Conservation (phyloP, 1,284 basidiomycete genomes). For the Ganoderma resinaceum region DNA sequence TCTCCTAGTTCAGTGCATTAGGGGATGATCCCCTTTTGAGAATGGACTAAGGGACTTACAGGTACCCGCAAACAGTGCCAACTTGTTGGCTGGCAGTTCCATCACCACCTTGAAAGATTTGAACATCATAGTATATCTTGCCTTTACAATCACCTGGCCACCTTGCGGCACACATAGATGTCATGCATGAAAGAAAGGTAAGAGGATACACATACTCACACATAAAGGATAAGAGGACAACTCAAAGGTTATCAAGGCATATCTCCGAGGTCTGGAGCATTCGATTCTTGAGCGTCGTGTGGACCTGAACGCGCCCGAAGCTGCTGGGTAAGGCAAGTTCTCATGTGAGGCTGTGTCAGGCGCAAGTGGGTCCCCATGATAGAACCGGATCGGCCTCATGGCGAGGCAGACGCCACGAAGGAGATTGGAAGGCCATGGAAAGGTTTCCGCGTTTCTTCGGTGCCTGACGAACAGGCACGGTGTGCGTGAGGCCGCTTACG, state of each 20-base stretch:
- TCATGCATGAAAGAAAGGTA: not conserved
- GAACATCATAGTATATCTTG: no score
- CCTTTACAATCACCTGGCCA: no score
- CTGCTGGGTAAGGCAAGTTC: slow-evolving; percentile 1
- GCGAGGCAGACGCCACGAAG: slow-evolving; percentile 20
- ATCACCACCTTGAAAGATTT: no score
- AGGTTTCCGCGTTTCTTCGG: slow-evolving; percentile 27
- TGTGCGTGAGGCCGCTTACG: slow-evolving; percentile 22
- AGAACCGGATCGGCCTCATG: slow-evolving; percentile 25
- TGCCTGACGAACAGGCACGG: slow-evolving; percentile 32
- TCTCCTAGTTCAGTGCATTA: no score
- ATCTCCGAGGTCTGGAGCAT: not conserved
- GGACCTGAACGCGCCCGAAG: not conserved
- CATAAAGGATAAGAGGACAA: not conserved
- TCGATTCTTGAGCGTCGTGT: not conserved
- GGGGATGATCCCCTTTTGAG: no score
- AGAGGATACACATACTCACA: not conserved
- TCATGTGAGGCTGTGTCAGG: slow-evolving; percentile 15
- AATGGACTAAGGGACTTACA: no score
- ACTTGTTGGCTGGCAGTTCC: no score
- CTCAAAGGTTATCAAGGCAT: not conserved
- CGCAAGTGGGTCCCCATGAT: slow-evolving; percentile 25
- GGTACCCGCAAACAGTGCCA: no score
- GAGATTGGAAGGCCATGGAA: slow-evolving; percentile 21
- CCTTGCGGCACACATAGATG: no score